Evolutionary conservation across 108 stramenopile genomes (phyloP).

Genomic region (Cyclotella sp.): DNA sequence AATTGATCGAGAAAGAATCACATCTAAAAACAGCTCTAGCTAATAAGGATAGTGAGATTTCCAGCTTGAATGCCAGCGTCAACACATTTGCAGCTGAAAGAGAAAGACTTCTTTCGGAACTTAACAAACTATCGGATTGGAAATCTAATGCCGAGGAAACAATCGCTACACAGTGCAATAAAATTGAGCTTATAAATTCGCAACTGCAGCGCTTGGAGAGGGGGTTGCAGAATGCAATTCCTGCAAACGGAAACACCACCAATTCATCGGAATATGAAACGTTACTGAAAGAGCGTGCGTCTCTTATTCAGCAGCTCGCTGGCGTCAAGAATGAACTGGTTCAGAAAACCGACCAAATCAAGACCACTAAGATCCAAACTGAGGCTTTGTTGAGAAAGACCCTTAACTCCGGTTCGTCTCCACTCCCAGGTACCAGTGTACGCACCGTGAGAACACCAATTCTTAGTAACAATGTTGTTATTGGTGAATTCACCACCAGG

Average conservation of each 20-base stretch:
- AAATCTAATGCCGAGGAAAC: conserved; percentile 20
- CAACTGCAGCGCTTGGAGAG: conserved; percentile 3
- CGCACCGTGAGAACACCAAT: conserved; percentile 18
- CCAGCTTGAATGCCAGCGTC: conserved; percentile 19
- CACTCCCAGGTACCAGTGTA: conserved; percentile 8
- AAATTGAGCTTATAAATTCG: conserved; percentile 14
- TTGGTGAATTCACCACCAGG: conserved; percentile 26
- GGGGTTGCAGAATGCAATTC: conserved; percentile 17
- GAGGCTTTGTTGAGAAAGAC: conserved; percentile 29
- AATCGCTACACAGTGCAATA: conserved; percentile 14
- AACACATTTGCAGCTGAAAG: conserved; percentile 29
- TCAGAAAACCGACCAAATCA: conserved; percentile 29
- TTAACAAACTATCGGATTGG: conserved; percentile 32
- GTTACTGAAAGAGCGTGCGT: conserved; percentile 5
- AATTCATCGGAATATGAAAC: conserved; percentile 12
- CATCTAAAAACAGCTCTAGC: conserved; percentile 1
- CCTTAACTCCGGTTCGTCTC: background rate
- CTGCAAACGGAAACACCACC: no score
- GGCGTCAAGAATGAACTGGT: conserved; percentile 22
- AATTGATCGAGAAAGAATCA: conserved; percentile 21
- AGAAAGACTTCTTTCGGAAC: conserved; percentile 25
- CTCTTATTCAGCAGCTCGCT: conserved; percentile 26
- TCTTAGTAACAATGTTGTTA: conserved; percentile 1
- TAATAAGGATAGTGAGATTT: conserved; percentile 23
- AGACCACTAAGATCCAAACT: conserved; percentile 26